These are phyloP conservation scores for Cyathus striatus DNA, from an alignment of 768 basidiomycete species.

Conservation along the genomic window DNA sequence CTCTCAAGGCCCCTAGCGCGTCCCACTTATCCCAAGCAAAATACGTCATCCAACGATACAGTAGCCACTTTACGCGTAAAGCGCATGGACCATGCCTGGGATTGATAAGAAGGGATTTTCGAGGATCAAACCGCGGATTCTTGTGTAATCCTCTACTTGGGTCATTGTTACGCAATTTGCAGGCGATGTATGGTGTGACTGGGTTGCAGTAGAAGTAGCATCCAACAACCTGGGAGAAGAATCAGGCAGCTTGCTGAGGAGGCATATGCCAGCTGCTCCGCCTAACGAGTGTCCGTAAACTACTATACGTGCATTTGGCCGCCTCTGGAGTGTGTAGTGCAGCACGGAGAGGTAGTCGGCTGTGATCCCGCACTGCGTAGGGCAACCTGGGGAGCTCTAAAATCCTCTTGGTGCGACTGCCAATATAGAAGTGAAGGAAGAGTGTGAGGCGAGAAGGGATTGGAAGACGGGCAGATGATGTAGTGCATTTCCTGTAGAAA, in stretches of 20 bases:
- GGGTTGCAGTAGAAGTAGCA: background rate
- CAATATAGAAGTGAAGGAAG: constrained; percentile 11
- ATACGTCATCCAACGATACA: constrained; percentile 41
- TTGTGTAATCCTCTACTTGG: background rate
- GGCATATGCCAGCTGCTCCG: constrained; percentile 34
- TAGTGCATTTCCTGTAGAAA: constrained; percentile 42
- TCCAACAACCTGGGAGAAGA: background rate
- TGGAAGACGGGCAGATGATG: constrained; percentile 39
- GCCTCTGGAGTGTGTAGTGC: constrained; percentile 22
- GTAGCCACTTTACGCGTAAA: constrained; percentile 46
- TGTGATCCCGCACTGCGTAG: constrained; percentile 32
- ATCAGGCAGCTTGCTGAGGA: constrained; percentile 19
- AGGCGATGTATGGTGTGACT: background rate
- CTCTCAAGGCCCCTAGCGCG: constrained; percentile 22
- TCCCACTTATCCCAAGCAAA: constrained; percentile 45
- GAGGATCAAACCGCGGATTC: constrained; percentile 32
- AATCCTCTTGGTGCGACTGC: constrained; percentile 44
- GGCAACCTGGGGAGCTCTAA: constrained; percentile 38
- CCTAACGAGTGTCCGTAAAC: constrained; percentile 48
- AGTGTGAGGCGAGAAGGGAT: constrained; percentile 16
- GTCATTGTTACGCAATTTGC: background rate
- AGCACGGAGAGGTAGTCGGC: constrained; percentile 33
- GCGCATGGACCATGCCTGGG: constrained; percentile 37
- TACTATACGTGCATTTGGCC: constrained; percentile 25
- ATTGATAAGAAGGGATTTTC: constrained; percentile 49